Evolutionary conservation across 2,329 filamentous ascomycete species (phyloP).

Genomic region (Bipolaris bicolor): DNA sequence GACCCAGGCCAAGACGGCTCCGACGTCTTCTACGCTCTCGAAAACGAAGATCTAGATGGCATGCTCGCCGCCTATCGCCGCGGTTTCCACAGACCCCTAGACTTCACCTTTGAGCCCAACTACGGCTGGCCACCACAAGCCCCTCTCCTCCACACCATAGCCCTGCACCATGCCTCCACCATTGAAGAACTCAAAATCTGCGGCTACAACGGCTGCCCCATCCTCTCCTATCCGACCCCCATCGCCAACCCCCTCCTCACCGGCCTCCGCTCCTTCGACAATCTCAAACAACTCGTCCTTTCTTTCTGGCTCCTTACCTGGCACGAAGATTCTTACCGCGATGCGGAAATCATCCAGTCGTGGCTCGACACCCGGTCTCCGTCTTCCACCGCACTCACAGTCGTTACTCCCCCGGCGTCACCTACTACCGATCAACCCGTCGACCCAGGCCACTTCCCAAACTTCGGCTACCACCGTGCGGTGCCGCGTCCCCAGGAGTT

Average conservation of each 20-base stretch:
- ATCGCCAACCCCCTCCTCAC: slow-evolving; percentile 49
- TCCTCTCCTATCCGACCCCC: slow-evolving; percentile 48
- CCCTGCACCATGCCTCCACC: slow-evolving; percentile 49
- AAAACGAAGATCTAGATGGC: slow-evolving; percentile 38
- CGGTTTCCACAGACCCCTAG: slow-evolving; percentile 19
- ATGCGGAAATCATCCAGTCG: slow-evolving; percentile 52
- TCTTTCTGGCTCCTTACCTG: slow-evolving; percentile 52
- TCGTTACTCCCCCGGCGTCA: slow-evolving; percentile 39
- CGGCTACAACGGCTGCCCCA: slow-evolving; percentile 53
- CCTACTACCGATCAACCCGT: slow-evolving; percentile 30
- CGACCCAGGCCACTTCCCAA: slow-evolving; percentile 38
- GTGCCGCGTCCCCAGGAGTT: slow-evolving; percentile 30
- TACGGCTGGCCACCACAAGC: slow-evolving; percentile 51
- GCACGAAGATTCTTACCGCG: slow-evolving; percentile 49
- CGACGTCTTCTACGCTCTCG: slow-evolving; percentile 31
- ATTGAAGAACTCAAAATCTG: slow-evolving; percentile 56
- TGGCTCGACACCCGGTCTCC: slow-evolving; percentile 52
- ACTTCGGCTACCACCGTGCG: slow-evolving; percentile 20
- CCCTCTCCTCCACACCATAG: slow-evolving; percentile 53
- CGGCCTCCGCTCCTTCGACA: slow-evolving; percentile 52
- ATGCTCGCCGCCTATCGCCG: slow-evolving; percentile 35
- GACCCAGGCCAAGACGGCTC: slow-evolving; percentile 31
- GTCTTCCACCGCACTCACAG: slow-evolving; percentile 48
- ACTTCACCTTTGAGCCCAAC: slow-evolving; percentile 43
- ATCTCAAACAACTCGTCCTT: slow-evolving; percentile 50